Conservation (phyloP, 352 stramenopile species). For the Globisporangium lucens region DNA sequence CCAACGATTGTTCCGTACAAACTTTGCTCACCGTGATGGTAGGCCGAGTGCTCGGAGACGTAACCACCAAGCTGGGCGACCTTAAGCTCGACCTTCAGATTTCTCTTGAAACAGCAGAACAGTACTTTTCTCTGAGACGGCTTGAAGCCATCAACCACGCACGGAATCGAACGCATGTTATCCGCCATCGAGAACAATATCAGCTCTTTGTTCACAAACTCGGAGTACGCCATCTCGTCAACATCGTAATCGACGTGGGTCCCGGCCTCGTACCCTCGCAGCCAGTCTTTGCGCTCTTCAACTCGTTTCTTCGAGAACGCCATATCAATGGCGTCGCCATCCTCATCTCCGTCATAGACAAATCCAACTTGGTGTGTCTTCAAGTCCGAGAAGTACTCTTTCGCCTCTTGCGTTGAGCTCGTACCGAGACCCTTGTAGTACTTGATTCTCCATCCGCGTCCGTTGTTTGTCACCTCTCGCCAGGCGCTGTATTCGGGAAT, state of each 20-base stretch:
- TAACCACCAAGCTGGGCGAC: slow-evolving; percentile 96
- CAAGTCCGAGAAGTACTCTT: slow-evolving; percentile 97
- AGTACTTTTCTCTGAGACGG: slow-evolving; percentile 98
- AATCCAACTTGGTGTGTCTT: slow-evolving; percentile 93
- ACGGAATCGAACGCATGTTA: slow-evolving; percentile 96
- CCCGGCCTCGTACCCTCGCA: slow-evolving; percentile 82
- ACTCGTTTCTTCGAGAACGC: slow-evolving; percentile 97
- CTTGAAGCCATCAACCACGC: slow-evolving; percentile 97
- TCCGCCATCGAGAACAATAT: slow-evolving; percentile 98
- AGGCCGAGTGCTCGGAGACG: slow-evolving; percentile 97
- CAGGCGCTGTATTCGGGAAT: slow-evolving; percentile 96
- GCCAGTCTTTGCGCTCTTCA: slow-evolving; percentile 96
- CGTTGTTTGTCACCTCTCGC: slow-evolving; percentile 84
- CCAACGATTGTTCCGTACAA: slow-evolving; percentile 95
- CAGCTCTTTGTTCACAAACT: slow-evolving; percentile 99
- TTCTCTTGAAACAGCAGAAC: slow-evolving; percentile 98
- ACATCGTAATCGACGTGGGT: slow-evolving; percentile 92
- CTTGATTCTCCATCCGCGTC: slow-evolving; percentile 96
- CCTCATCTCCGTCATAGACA: slow-evolving; percentile 86
- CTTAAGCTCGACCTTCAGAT: slow-evolving; percentile 91
- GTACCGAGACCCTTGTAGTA: slow-evolving; percentile 99
- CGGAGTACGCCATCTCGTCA: slow-evolving; percentile 91
- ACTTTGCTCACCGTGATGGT: slow-evolving; percentile 97
- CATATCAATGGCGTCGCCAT: slow-evolving; percentile 94
- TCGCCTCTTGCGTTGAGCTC: slow-evolving; percentile 95